phyloP scores from a whole-genome alignment of 805 yeast genomes.

The Kuraishia floccosa region DNA sequence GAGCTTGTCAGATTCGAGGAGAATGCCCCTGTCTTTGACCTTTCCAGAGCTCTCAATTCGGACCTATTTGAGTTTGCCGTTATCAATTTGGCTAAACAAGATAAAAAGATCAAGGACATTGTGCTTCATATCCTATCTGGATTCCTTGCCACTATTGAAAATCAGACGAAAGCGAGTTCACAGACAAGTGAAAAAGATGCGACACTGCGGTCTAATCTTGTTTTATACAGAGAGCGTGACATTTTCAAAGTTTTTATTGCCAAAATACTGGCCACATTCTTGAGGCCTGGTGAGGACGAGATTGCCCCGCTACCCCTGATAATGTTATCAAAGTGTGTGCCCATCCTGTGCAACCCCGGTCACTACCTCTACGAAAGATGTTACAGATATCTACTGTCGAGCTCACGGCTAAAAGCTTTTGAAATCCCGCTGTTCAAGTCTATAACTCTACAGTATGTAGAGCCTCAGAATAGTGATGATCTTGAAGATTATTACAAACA shows the following conservation, averaged over 20 bases:
- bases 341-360: slow-evolving; percentile 55
- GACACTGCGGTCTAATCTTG: slow-evolving; percentile 1
- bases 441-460: slow-evolving; percentile 19
- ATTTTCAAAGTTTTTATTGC: slow-evolving; percentile 43
- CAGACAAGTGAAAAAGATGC: slow-evolving; percentile 7
- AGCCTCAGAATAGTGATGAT: slow-evolving; percentile 24
- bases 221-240: slow-evolving; percentile 40
- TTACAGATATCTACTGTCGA: slow-evolving; percentile 50
- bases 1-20: slow-evolving; percentile 37
- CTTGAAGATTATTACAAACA: slow-evolving; percentile 36
- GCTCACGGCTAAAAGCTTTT: slow-evolving; percentile 28
- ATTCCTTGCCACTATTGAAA: slow-evolving; percentile 28
- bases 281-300: slow-evolving; percentile 7
- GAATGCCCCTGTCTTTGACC: slow-evolving; percentile 30
- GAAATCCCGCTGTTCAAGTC: slow-evolving; percentile 35
- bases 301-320: slow-evolving; percentile 41
- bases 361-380: slow-evolving; percentile 67
- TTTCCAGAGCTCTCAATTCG: slow-evolving; percentile 47
- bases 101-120: slow-evolving; percentile 18
- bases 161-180: slow-evolving; percentile 17
- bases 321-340: slow-evolving; percentile 41
- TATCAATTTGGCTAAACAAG: slow-evolving; percentile 28
- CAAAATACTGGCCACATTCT: slow-evolving; percentile 27
- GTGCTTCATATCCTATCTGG: slow-evolving; percentile 32
- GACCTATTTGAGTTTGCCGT: slow-evolving; percentile 40